These are phyloP conservation scores for Clitopilus hobsonii DNA, from an alignment of 768 basidiomycete genomes.

Conservation along the genomic window DNA sequence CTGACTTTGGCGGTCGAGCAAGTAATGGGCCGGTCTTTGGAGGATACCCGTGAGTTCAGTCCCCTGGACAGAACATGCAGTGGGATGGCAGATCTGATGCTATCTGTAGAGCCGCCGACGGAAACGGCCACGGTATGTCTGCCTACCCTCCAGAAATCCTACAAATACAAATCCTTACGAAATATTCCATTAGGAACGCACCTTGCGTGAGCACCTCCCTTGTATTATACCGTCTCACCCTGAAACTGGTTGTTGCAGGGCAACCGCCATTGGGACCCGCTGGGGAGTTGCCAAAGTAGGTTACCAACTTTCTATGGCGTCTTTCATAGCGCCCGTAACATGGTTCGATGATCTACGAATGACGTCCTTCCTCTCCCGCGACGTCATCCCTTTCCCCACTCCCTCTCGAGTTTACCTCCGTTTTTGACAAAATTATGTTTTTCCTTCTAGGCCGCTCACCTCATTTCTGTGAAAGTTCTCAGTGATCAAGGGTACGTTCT, in stretches of 20 bases:
- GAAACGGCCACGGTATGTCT: constrained; percentile 12
- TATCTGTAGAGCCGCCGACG: constrained; percentile 11
- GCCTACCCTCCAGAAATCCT: neutral
- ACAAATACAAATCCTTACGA: neutral
- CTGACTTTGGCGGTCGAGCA: constrained; percentile 17
- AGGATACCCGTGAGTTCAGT: constrained; percentile 10
- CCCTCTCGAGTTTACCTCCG: no score
- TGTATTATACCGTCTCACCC: neutral
- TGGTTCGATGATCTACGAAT: neutral
- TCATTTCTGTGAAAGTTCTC: constrained; percentile 20
- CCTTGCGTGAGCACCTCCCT: neutral
- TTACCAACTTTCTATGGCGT: neutral
- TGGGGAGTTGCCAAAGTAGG: constrained; percentile 12
- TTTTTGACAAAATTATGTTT: neutral
- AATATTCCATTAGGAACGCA: neutral
- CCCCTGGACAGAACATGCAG: no score
- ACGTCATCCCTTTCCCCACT: neutral
- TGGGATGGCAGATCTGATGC: no score
- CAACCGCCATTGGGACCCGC: constrained; percentile 10
- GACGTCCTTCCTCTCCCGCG: neutral
- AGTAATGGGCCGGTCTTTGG: constrained; percentile 16
- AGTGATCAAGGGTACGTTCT: constrained; percentile 15
- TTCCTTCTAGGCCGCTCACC: constrained; percentile 9
- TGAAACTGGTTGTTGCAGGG: constrained; percentile 1
- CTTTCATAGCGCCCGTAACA: neutral